Conservation (phyloP, 345 rosid species). For the Populus euphratica region DNA sequence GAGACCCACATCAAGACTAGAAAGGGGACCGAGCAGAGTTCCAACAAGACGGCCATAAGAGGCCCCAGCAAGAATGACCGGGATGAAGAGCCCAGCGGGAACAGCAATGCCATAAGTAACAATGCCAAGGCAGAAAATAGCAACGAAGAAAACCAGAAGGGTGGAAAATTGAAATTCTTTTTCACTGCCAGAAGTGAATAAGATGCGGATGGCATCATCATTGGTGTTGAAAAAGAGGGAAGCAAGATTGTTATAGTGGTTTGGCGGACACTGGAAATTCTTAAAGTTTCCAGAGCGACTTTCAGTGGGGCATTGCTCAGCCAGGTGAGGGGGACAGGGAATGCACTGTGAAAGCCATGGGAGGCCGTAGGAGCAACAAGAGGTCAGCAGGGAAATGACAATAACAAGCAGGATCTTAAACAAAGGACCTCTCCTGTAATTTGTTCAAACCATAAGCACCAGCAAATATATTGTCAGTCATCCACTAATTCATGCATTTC, state of each 20-base stretch:
- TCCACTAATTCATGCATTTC: too few species aligned
- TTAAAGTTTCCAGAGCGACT: conserved; percentile 72
- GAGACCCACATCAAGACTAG: conserved; percentile 67
- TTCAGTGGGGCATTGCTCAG: conserved; percentile 65
- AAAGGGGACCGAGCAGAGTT: conserved; percentile 47
- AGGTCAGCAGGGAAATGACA: conserved; percentile 62
- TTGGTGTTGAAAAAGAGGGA: conserved; percentile 83
- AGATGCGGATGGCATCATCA: conserved; percentile 83
- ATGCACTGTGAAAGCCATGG: conserved; percentile 75
- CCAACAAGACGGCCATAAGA: conserved; percentile 85
- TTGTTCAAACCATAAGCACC: conserved; percentile 14
- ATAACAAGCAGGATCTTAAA: conserved; percentile 71
- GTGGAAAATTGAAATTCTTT: conserved; percentile 63
- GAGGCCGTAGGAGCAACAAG: conserved; percentile 78
- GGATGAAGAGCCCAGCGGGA: conserved; percentile 94
- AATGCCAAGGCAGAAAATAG: conserved; percentile 69
- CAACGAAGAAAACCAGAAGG: conserved; percentile 61
- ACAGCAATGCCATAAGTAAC: conserved; percentile 88
- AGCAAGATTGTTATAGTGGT: conserved; percentile 83
- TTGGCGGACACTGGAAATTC: conserved; percentile 78
- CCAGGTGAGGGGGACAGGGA: conserved; percentile 57
- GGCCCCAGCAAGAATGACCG: conserved; percentile 91
- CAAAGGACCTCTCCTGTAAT: conserved; percentile 73
- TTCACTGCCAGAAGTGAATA: conserved; percentile 52
- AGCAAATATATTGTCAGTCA: not conserved